Base-by-base conservation (phyloP, 2,329 filamentous ascomycete species). In the Chrysosporium keratinophilum region DNA sequence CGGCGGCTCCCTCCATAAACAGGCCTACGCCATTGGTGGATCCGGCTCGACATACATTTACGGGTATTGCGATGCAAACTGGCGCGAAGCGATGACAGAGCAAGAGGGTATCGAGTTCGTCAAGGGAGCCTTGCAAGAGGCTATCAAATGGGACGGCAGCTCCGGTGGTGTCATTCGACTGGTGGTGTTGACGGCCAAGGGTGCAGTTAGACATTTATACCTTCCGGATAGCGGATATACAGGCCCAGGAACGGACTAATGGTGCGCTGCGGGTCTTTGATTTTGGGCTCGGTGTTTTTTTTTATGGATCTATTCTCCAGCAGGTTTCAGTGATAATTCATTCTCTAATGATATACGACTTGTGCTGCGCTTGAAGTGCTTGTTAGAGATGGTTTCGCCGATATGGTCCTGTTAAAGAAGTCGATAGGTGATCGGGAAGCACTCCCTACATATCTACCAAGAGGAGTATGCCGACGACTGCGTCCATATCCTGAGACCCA, bases 21-120 rank as follows among this genome's bases (percentile, higher is more conserved):
- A 96, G 70, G 70, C 90, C 15, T 98, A 96, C 68, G 83, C 93
- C 42, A 98, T 98, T 65, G 90, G 89, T 62, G 93, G 93, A 44
- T 97, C 91, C 17, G 93, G 93, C 41, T 97, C 91, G 63, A 97
- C 93, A 58, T 98, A 98, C 77, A 98, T 98, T 72, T 98, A 97
- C 77, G 93, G 93, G 64, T 97, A 95, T 78, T 97, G 90, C 69
- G 91, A 98, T 69, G 84, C 88, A 55, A 82, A 98, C 78, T 98
- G 93, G 93, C 83, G 78, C 70, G 93, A 97, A 73, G 82, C 82
- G 60, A 97, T 98, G 90, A 88, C 85, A 51, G 88, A 97, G 77
- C 78, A 82, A 53, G 90, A 95, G 58, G 93, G 93, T 0, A 83
- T 98, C 60, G 73, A 83, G 40, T 98, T 98, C 65, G 93, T 98